phyloP scores from a whole-genome alignment of 306 rosid genomes.

The Castanea sativa region DNA sequence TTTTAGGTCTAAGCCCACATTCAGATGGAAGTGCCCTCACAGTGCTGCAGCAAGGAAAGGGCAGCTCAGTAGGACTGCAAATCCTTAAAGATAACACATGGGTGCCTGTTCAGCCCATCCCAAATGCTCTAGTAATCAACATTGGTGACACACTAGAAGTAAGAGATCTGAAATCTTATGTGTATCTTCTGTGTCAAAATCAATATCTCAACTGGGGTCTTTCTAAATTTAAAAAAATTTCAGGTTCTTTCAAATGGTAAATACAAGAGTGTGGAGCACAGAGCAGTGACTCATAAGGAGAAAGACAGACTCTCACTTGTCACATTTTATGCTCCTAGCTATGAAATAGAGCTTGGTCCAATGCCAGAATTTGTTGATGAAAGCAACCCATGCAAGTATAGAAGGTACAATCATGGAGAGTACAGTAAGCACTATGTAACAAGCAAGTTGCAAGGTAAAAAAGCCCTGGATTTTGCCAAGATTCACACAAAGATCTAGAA shows the following conservation, averaged over 20 bases:
- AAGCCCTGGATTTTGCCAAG: slow-evolving; percentile 78
- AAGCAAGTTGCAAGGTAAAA: slow-evolving; percentile 89
- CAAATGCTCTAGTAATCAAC: slow-evolving; percentile 90
- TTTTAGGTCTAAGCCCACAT: slow-evolving; percentile 93
- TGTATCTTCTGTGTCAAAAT: neutral
- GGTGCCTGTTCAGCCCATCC: slow-evolving; percentile 77
- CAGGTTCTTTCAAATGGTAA: slow-evolving; percentile 94
- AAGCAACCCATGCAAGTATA: slow-evolving; percentile 65
- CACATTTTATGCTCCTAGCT: slow-evolving; percentile 94
- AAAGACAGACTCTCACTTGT: slow-evolving; percentile 76
- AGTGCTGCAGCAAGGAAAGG: slow-evolving; percentile 84
- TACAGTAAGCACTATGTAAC: slow-evolving; percentile 84
- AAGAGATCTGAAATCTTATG: slow-evolving; percentile 10
- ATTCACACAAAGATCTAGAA: slow-evolving; percentile 36
- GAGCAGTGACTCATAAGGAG: slow-evolving; percentile 79
- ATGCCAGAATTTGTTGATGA: slow-evolving; percentile 63
- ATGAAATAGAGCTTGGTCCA: slow-evolving; percentile 88
- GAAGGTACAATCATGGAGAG: slow-evolving; percentile 90
- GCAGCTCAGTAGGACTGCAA: slow-evolving; percentile 82
- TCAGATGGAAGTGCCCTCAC: slow-evolving; percentile 98
- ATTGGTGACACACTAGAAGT: slow-evolving; percentile 93
- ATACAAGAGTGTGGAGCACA: slow-evolving; percentile 95
- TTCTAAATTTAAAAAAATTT: neutral
- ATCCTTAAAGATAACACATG: slow-evolving; percentile 65
- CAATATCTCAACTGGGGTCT: neutral